A percentile compares a stretch with the other conserved stretches of the same genome.
phyloP scores from a whole-genome alignment of 2,329 filamentous ascomycete species.

The Trichoderma atrobrunneum region DNA sequence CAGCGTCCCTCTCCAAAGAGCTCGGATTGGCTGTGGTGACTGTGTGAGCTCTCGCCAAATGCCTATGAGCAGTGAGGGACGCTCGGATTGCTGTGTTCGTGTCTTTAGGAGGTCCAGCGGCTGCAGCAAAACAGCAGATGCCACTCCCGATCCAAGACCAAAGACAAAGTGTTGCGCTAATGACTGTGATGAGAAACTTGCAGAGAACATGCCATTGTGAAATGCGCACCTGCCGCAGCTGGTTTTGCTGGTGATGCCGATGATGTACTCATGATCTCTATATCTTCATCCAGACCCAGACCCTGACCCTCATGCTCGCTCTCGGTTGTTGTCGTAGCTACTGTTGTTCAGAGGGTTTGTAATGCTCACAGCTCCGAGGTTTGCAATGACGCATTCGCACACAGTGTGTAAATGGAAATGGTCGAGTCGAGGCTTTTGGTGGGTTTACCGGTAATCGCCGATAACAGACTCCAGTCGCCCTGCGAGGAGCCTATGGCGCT shows the following conservation, averaged over 20 bases:
- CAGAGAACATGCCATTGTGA: background rate
- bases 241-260: background rate
- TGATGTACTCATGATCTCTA: background rate
- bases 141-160: slow-evolving; percentile 81
- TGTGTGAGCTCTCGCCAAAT: slow-evolving; percentile 45
- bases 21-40: slow-evolving; percentile 59
- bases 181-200: slow-evolving; percentile 11
- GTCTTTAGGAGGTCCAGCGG: slow-evolving; percentile 97
- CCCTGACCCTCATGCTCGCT: background rate
- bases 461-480: slow-evolving; percentile 71
- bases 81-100: slow-evolving; percentile 82
- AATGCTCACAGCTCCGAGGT: background rate
- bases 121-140: slow-evolving; percentile 86
- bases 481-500: slow-evolving; percentile 80
- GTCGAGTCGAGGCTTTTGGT: background rate
- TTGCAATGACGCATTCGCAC: slow-evolving; percentile 4
- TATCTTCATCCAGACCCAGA: background rate
- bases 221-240: slow-evolving; percentile 13
- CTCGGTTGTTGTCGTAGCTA: background rate
- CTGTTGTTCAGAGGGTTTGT: background rate
- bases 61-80: slow-evolving; percentile 55
- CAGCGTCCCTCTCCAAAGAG: slow-evolving; percentile 88
- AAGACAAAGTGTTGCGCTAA: slow-evolving; percentile 82
- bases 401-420: background rate
- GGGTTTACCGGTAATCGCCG: slow-evolving; percentile 44